phyloP scores from a whole-genome alignment of 2,329 filamentous ascomycete genomes.

The Dactylellina drechsleri region DNA sequence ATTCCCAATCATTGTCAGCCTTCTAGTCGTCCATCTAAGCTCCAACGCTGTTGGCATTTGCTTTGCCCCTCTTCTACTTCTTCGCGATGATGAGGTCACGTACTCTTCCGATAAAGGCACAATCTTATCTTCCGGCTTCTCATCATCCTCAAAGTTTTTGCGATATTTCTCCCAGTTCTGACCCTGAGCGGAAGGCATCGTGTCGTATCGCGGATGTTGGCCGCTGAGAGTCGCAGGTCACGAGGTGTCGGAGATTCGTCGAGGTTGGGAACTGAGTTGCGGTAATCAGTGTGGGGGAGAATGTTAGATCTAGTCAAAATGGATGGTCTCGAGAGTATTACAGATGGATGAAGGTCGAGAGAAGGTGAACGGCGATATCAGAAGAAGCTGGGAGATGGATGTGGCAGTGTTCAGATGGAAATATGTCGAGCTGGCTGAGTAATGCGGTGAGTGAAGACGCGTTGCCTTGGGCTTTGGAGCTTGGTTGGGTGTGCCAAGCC shows the following conservation, averaged over 20 bases:
- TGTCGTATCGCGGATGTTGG: constrained; percentile 24
- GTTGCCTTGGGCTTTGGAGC: constrained; percentile 37
- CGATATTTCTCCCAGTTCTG: constrained; percentile 98
- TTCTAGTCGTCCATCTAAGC: constrained; percentile 3
- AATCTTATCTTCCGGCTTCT: constrained; percentile 99
- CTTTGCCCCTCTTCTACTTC: not conserved
- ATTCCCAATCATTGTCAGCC: constrained; percentile 61
- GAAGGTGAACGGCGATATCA: constrained; percentile 16
- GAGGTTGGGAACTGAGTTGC: not conserved
- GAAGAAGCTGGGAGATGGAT: constrained; percentile 41
- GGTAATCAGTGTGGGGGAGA: not conserved
- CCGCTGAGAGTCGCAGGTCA: constrained; percentile 38
- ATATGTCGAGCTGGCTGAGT: constrained; percentile 49
- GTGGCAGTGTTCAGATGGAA: constrained; percentile 19
- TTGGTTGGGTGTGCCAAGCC: constrained; percentile 33
- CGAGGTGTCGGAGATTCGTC: constrained; percentile 38
- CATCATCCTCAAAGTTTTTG: constrained; percentile 96
- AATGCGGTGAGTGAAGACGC: constrained; percentile 47
- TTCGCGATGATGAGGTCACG: constrained; percentile 60
- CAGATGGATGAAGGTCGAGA: constrained; percentile 21
- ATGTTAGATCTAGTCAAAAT: not conserved
- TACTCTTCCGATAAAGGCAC: constrained; percentile 96
- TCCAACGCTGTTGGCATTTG: too few relatives aligned
- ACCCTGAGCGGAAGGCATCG: constrained; percentile 92
- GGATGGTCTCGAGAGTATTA: constrained; percentile 3